Evolutionary conservation across 805 yeast species (phyloP).

Genomic region (Zygotorulaspora sp.): DNA sequence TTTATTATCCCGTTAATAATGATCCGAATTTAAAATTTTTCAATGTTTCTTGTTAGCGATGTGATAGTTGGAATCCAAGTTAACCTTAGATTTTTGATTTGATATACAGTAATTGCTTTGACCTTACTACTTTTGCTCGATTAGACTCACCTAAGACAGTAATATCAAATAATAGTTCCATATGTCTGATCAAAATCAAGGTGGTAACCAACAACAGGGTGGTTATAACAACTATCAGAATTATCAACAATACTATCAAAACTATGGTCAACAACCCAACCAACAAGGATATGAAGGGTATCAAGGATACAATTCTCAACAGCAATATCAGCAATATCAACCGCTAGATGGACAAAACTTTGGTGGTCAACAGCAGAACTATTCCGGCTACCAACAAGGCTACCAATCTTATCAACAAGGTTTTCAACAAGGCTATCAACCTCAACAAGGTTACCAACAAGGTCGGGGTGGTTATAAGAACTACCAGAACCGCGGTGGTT

Average conservation of each 20-base stretch:
- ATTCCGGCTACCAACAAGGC: slow-evolving; percentile 28
- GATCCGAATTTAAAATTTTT: no score
- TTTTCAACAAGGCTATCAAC: slow-evolving; percentile 23
- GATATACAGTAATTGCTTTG: no score
- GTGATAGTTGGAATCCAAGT: no score
- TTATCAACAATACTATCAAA: slow-evolving; percentile 27
- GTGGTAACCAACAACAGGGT: slow-evolving; percentile 30
- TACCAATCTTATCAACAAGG: slow-evolving; percentile 29
- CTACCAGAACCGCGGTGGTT: slow-evolving; percentile 28
- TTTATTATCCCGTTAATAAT: no score
- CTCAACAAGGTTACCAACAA: slow-evolving; percentile 19
- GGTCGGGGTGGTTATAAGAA: slow-evolving; percentile 11
- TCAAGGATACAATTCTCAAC: slow-evolving; percentile 22
- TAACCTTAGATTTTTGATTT: no score
- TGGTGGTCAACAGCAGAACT: no score
- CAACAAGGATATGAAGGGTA: slow-evolving; percentile 24
- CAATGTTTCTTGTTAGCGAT: no score
- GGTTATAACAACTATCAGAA: slow-evolving; percentile 12
- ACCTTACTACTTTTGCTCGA: no score
- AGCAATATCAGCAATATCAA: slow-evolving; percentile 18
- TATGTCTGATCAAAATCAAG: slow-evolving; percentile 26
- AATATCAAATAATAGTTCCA: neutral
- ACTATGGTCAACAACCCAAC: slow-evolving; percentile 27
- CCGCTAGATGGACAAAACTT: no score
- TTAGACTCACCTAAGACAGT: no score